Evolutionary conservation across 148 eudicot genomes (phyloP), one percentile per base, ranked within the genome.

Genomic region (Euryodendron excelsum): DNA sequence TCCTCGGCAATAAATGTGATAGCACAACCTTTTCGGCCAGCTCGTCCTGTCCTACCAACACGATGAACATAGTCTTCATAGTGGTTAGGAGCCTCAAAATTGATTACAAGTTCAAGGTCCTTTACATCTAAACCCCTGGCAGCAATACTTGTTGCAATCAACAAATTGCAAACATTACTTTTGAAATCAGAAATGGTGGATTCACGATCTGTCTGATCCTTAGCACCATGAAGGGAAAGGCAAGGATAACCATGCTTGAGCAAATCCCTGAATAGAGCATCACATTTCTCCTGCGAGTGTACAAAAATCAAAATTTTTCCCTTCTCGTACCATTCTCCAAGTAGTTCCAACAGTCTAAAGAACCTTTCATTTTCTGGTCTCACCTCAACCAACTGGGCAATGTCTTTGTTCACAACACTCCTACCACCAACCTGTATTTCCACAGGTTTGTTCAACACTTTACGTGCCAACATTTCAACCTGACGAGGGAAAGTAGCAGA

Each of bases 301-400:
- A 92, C 97, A 84, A 92, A 92, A 62, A 90, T 81, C 83, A 92
- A 75, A 69, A 87, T 87, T 56, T 92, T 92, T 3, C 97, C 97
- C 87, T 92, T 92, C 72, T 92, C 97, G 66, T 85, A 92, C 97
- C 97, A 92, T 82, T 92, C 97, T 63, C 97, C 97, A 71, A 92
- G 97, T 33, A 92, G 55, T 80, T 92, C 97, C 41, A 92, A 71
- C 18, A 92, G 83, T 68, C 97, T 85, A 10, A 86, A 80, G 76
- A 87, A 92, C 86, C 97, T 84, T 0, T 92, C 97, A 73, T 79
- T 85, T 84, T 92, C 97, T 23, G 92, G 92, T 66, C 97, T 89
- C 72, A 92, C 84, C 86, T 92, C 97, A 66, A 92, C 97, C 79
- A 86, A 83, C 79, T 92, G 97, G 68, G 94, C 75, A 79, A 92